Evolutionary conservation across 176 grass and related monocot genomes (phyloP).

Genomic region (Melocanna baccifera): DNA sequence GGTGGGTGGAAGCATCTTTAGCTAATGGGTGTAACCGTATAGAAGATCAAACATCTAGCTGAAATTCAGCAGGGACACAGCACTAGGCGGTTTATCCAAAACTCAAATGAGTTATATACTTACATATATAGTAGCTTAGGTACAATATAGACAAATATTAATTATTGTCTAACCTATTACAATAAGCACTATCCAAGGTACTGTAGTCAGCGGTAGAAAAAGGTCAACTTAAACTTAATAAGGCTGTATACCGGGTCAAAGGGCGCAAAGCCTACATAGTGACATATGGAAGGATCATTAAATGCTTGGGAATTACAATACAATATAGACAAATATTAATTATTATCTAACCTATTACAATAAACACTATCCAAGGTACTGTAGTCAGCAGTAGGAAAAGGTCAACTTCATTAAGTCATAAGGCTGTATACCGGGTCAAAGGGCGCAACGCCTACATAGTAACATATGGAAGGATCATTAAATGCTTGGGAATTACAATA

Average conservation of each 20-base stretch:
- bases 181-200: constrained; percentile 12
- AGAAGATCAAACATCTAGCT: neutral
- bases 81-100: neutral
- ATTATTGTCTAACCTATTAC: neutral
- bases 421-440: neutral
- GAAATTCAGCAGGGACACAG: neutral
- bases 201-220: constrained; percentile 26
- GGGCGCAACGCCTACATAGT: neutral
- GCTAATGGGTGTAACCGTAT: neutral
- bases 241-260: neutral
- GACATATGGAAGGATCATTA: constrained; percentile 12
- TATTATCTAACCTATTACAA: neutral
- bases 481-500: neutral
- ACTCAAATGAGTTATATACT: neutral
- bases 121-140: neutral
- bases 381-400: constrained; percentile 27
- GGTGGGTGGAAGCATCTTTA: neutral
- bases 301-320: neutral
- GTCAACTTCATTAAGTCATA: neutral
- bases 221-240: constrained; percentile 8
- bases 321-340: constrained; percentile 2
- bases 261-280: neutral
- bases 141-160: neutral
- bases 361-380: constrained; percentile 9
- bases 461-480: constrained; percentile 12